Percentiles rank a stretch among this genome's conserved stretches.
These are phyloP conservation scores for Ceratobasidium papillatum DNA, from an alignment of 1,284 basidiomycete genomes.

Conservation along the genomic window DNA sequence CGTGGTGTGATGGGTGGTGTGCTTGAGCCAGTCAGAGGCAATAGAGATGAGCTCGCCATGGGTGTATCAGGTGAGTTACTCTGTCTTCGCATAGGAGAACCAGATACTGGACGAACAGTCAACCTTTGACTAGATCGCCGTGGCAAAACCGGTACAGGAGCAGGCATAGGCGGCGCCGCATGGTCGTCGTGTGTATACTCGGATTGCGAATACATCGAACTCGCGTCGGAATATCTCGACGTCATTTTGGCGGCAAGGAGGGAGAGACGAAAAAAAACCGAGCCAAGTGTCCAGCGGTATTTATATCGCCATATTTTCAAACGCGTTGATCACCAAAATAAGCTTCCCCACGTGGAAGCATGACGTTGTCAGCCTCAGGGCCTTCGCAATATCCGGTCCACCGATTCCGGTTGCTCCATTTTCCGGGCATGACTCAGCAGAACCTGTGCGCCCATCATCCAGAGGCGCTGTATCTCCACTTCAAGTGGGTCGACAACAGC, in stretches of 20 bases:
- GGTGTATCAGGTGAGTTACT: slow-evolving; percentile 6
- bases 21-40: not conserved
- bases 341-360: not conserved
- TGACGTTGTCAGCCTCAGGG: too few relatives aligned
- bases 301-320: not conserved
- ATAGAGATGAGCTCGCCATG: not conserved
- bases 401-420: not conserved
- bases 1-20: slow-evolving; percentile 4
- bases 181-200: slow-evolving; percentile 29
- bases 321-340: not conserved
- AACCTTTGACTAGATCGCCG: slow-evolving; percentile 12
- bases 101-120: not conserved
- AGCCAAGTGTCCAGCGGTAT: not conserved
- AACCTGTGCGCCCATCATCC: too few relatives aligned
- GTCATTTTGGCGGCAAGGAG: not conserved
- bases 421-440: too few relatives aligned
- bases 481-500: too few relatives aligned
- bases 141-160: not conserved
- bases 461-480: too few relatives aligned
- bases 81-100: not conserved
- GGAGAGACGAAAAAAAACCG: not conserved
- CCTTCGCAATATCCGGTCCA: not conserved
- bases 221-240: slow-evolving; percentile 15
- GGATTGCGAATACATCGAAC: slow-evolving; percentile 31
- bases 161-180: not conserved